Conservation (phyloP, 208 protist genomes). For the Leptomonas seymouri region DNA sequence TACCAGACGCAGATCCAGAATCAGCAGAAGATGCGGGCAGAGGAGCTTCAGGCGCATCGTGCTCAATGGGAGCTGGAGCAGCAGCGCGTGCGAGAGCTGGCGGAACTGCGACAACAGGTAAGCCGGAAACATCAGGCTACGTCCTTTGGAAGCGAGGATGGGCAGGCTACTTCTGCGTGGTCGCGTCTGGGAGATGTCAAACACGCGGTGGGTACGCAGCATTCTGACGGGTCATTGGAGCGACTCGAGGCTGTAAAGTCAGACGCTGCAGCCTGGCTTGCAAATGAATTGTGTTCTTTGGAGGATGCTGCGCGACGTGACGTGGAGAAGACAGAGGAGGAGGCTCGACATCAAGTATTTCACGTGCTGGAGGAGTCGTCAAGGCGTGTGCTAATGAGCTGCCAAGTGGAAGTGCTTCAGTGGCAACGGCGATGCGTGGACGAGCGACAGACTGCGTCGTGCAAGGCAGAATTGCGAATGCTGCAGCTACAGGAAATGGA, state of each 20-base stretch:
- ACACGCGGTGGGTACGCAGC: constrained; percentile 15
- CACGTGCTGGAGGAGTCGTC: constrained; percentile 15
- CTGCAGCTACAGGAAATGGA: constrained; percentile 18
- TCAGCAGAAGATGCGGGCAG: neutral
- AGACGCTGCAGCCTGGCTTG: constrained; percentile 16
- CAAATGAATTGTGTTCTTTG: neutral
- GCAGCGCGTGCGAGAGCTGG: constrained; percentile 4
- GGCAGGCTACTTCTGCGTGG: neutral
- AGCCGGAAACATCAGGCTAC: neutral
- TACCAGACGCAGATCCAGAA: constrained; percentile 12
- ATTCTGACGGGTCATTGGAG: constrained; percentile 21
- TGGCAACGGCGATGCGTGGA: neutral
- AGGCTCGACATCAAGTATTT: constrained; percentile 10
- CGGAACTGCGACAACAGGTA: neutral
- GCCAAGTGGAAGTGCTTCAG: constrained; percentile 6
- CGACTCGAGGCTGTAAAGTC: constrained; percentile 6
- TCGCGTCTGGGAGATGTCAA: neutral
- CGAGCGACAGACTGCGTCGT: neutral
- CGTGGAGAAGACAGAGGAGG: constrained; percentile 7
- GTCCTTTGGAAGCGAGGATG: neutral
- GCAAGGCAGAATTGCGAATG: neutral
- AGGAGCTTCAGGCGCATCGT: constrained; percentile 5
- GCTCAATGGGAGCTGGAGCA: constrained; percentile 11
- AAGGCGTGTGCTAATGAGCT: constrained; percentile 8
- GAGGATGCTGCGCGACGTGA: constrained; percentile 4